These are phyloP conservation scores for Zygosaccharomyces gambellarensis DNA, from an alignment of 805 yeast species.

Conservation along the genomic window DNA sequence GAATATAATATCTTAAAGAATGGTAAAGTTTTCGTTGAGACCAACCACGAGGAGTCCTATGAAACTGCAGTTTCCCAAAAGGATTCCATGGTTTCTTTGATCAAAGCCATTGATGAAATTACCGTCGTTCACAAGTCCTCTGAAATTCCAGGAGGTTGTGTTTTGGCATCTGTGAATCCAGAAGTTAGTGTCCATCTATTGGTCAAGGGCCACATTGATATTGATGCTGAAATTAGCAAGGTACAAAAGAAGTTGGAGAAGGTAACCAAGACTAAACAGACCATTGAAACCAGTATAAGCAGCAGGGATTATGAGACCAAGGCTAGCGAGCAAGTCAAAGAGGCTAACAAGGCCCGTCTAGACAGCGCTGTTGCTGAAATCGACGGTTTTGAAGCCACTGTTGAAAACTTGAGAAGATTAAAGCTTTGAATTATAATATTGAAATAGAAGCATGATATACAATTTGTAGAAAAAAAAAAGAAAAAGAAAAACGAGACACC, in stretches of 20 bases:
- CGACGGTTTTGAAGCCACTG: conserved; percentile 82
- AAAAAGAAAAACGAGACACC: not conserved
- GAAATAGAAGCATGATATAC: not conserved
- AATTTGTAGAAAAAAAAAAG: not conserved
- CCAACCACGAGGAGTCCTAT: conserved; percentile 42
- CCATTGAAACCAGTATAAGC: conserved; percentile 62
- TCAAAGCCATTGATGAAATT: conserved; percentile 81
- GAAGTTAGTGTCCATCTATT: conserved; percentile 81
- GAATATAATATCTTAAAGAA: conserved; percentile 86
- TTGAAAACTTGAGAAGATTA: conserved; percentile 75
- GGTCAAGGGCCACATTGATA: conserved; percentile 91
- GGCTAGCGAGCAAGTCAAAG: conserved; percentile 79
- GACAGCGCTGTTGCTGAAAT: conserved; percentile 79
- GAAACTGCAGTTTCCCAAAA: conserved; percentile 63
- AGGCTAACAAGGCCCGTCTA: conserved; percentile 60
- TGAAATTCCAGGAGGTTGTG: conserved; percentile 83
- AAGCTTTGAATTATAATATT: conserved; percentile 33
- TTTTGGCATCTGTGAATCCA: conserved; percentile 73
- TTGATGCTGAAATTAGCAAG: conserved; percentile 85
- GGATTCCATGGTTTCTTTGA: conserved; percentile 83
- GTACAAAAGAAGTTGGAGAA: conserved; percentile 71
- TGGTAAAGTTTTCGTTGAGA: conserved; percentile 80
- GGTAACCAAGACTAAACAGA: conserved; percentile 53
- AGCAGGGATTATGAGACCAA: conserved; percentile 78
- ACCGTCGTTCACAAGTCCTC: conserved; percentile 53